Evolutionary conservation across 495 filamentous ascomycete genomes (phyloP).

Genomic region (Hyphodiscus hymeniophilus): DNA sequence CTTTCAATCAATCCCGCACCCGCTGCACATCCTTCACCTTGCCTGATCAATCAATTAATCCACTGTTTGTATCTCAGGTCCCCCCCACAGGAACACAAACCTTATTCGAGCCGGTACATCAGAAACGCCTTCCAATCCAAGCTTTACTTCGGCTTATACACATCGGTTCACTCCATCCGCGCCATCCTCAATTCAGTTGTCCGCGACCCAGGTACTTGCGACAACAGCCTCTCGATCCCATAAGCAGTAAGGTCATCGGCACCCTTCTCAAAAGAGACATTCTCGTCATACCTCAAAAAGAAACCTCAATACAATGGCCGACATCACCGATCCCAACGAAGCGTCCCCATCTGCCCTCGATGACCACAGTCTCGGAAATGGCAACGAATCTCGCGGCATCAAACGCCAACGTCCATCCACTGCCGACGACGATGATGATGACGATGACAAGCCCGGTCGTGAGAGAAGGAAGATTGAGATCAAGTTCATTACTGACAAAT

Average conservation of each 20-base stretch:
- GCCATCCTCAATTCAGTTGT: slow-evolving; percentile 24
- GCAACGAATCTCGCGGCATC: slow-evolving; percentile 67
- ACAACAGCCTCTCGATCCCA: slow-evolving; percentile 21
- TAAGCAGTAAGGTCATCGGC: slow-evolving; percentile 26
- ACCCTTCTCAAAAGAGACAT: slow-evolving; percentile 22
- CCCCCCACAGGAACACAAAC: slow-evolving; percentile 1
- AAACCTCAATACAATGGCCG: slow-evolving; percentile 36
- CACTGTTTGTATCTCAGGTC: slow-evolving; percentile 19
- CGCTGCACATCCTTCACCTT: slow-evolving; percentile 29
- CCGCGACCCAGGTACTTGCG: slow-evolving; percentile 21
- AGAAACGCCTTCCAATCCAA: neutral
- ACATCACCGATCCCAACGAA: slow-evolving; percentile 54
- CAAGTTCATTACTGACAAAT: slow-evolving; percentile 99
- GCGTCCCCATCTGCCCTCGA: slow-evolving; percentile 51
- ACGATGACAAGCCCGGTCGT: slow-evolving; percentile 96
- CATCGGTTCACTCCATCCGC: slow-evolving; percentile 22
- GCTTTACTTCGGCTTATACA: slow-evolving; percentile 18
- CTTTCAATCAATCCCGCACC: slow-evolving; percentile 51
- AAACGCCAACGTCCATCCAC: slow-evolving; percentile 81
- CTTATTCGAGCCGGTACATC: too few species aligned
- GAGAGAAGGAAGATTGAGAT: slow-evolving; percentile 99
- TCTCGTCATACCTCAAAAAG: slow-evolving; percentile 24
- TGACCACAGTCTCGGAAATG: slow-evolving; percentile 57
- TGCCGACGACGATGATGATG: slow-evolving; percentile 94
- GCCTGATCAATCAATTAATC: slow-evolving; percentile 41